These are phyloP conservation scores for Candida sakaeoensis DNA, from an alignment of 805 yeast species.

Conservation along the genomic window DNA sequence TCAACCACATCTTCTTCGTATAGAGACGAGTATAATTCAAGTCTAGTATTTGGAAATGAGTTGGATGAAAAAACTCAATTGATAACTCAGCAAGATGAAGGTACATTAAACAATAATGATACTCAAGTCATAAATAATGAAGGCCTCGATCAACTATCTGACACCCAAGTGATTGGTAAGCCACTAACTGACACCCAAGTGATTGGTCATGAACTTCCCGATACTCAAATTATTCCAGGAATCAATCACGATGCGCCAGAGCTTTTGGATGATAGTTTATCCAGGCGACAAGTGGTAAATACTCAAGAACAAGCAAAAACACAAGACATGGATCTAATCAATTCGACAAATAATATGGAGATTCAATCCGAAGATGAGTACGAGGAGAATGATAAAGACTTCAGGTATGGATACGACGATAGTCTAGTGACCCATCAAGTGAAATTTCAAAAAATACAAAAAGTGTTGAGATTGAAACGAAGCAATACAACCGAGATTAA, in stretches of 20 bases:
- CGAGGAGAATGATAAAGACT: slow-evolving; percentile 8
- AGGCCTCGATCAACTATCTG: background rate
- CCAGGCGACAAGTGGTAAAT: slow-evolving; percentile 31
- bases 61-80: background rate
- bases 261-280: slow-evolving; percentile 3
- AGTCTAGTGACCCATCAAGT: slow-evolving; percentile 23
- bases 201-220: background rate
- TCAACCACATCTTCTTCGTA: background rate
- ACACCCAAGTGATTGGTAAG: slow-evolving; percentile 1
- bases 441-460: slow-evolving; percentile 9
- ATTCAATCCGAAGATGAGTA: slow-evolving; percentile 18
- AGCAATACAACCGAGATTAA: background rate
- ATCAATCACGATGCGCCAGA: slow-evolving; percentile 6
- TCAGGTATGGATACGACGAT: slow-evolving; percentile 19
- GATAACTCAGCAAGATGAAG: slow-evolving; percentile 3
- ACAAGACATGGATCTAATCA: background rate
- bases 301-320: slow-evolving; percentile 19
- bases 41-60: slow-evolving; percentile 30
- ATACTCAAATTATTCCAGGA: slow-evolving; percentile 2
- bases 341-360: slow-evolving; percentile 7
- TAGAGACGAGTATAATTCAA: slow-evolving; percentile 16
- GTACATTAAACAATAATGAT: background rate
- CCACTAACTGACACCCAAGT: background rate
- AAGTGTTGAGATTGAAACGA: slow-evolving; percentile 8
- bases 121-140: background rate